Percentiles rank a stretch among this genome's conserved stretches.
Evolutionary conservation across 495 filamentous ascomycete genomes (phyloP).

Genomic region (Recurvomyces mirabilis): DNA sequence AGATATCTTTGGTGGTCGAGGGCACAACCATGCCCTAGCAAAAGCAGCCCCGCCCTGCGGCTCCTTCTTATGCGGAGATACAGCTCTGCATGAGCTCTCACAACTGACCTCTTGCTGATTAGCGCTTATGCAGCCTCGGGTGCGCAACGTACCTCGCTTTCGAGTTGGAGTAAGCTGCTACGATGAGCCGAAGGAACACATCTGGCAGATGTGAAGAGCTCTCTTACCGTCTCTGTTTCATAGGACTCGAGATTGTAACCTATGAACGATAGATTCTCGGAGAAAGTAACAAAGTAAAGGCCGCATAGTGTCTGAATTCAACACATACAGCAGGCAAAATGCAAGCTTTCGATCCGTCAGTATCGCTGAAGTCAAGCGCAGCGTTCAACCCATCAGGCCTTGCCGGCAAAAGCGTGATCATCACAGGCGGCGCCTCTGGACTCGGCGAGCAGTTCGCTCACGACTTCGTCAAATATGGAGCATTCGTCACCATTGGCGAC

Average conservation of each 20-base stretch:
- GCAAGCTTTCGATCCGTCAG: background rate
- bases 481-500: conserved; percentile 17
- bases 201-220: too few species aligned
- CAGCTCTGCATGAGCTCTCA: background rate
- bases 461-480: conserved; percentile 6
- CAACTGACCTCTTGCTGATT: too few species aligned
- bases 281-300: too few species aligned
- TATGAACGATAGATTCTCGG: too few species aligned
- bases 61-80: background rate
- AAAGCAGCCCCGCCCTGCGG: too few species aligned
- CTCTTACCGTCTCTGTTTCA: background rate
- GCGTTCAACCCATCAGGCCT: conserved; percentile 1
- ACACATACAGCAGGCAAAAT: background rate
- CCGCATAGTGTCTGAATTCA: background rate
- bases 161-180: too few species aligned
- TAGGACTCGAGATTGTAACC: background rate
- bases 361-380: background rate
- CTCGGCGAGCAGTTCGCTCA: conserved; percentile 4
- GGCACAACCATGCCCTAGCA: background rate
- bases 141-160: too few species aligned
- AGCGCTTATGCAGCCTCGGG: too few species aligned
- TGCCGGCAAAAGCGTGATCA: conserved; percentile 11
- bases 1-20: background rate
- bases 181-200: too few species aligned
- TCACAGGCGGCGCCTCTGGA: conserved; percentile 14